These are phyloP conservation scores for Populus simonii DNA, from an alignment of 345 rosid species.

Conservation along the genomic window DNA sequence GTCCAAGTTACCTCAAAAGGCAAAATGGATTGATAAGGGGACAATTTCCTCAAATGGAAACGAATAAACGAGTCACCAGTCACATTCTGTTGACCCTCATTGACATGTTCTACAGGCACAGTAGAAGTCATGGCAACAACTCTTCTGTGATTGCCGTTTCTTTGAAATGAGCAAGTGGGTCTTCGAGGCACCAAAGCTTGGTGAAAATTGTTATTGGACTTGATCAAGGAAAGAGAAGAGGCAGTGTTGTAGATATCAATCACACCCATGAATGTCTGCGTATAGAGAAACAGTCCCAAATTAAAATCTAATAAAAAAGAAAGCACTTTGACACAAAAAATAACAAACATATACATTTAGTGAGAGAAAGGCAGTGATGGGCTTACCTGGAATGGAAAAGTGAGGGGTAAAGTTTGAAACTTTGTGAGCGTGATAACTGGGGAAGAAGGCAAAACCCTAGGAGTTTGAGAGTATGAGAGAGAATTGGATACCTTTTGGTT, in stretches of 20 bases:
- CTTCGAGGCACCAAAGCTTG: conserved; percentile 24
- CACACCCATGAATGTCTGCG: conserved; percentile 51
- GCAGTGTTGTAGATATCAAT: conserved; percentile 34
- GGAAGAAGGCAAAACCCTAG: no score
- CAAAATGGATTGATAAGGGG: conserved; percentile 86
- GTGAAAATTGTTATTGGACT: conserved; percentile 21
- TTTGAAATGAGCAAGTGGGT: conserved; percentile 28
- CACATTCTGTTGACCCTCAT: conserved; percentile 31
- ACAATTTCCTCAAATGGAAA: conserved; percentile 65
- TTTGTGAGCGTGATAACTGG: no score
- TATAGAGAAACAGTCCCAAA: background rate
- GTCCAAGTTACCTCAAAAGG: conserved; percentile 72
- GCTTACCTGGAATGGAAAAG: no score
- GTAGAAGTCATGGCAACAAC: conserved; percentile 46
- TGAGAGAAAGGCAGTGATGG: no score
- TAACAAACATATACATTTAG: no score
- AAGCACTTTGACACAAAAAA: no score
- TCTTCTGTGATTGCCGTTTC: conserved; percentile 22
- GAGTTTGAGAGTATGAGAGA: no score
- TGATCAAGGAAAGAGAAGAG: conserved; percentile 34
- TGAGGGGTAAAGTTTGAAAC: no score
- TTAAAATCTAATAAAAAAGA: no score
- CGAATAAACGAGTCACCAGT: conserved; percentile 84
- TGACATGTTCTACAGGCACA: conserved; percentile 41
- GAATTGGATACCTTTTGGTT: no score